Conservation (phyloP, 139 green algal genomes). For the Spirogloea muscicola region DNA sequence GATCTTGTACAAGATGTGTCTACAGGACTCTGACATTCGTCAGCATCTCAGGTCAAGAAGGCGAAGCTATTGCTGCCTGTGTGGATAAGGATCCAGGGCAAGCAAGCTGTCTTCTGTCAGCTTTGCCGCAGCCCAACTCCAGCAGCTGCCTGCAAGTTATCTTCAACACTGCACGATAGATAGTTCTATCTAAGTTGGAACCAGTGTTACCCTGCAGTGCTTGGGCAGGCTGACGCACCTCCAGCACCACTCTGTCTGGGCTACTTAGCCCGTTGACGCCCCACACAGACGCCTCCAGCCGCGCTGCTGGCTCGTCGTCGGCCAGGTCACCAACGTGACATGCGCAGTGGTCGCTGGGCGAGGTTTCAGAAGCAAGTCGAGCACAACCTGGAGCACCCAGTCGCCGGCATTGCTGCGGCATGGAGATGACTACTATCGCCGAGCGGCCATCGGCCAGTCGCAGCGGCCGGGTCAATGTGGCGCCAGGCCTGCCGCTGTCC, state of each 20-base stretch:
- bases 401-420: not conserved
- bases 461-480: not conserved
- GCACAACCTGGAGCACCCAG: not conserved
- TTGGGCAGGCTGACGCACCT: too few species aligned
- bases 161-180: too few species aligned
- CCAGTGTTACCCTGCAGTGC: too few species aligned
- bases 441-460: constrained; percentile 15
- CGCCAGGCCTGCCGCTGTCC: not conserved
- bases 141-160: too few species aligned
- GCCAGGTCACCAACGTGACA: too few species aligned
- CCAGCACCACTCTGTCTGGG: too few species aligned
- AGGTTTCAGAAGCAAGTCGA: not conserved
- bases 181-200: too few species aligned
- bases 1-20: not conserved
- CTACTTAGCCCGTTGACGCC: too few species aligned
- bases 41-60: not conserved
- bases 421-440: not conserved
- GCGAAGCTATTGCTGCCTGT: not conserved
- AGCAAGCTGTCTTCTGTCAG: not conserved
- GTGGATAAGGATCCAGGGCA: not conserved
- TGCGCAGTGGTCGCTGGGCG: too few species aligned
- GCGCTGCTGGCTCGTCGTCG: not conserved
- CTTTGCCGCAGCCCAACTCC: too few species aligned
- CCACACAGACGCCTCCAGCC: not conserved
- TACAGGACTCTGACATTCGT: not conserved